A percentile compares a stretch with the other conserved stretches of the same genome.
phyloP scores from a whole-genome alignment of 257 asterid species.

The Primulina eburnea region DNA sequence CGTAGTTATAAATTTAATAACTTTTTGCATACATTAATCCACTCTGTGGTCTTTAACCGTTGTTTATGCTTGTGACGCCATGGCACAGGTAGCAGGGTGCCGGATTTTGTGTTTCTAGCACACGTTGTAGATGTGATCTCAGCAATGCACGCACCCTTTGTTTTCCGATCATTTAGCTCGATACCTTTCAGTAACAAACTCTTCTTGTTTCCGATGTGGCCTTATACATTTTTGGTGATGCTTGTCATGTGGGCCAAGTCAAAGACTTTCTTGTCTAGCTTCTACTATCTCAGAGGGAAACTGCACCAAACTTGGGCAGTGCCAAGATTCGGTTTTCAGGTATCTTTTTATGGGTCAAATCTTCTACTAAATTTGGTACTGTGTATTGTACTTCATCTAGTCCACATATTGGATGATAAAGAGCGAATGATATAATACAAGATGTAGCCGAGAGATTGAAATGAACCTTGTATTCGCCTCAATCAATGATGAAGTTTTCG shows the following conservation, averaged over 20 bases:
- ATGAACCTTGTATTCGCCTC: neutral
- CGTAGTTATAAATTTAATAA: too few species aligned
- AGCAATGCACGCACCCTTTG: slow-evolving; percentile 61
- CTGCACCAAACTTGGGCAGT: slow-evolving; percentile 78
- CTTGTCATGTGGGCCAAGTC: slow-evolving; percentile 84
- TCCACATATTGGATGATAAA: neutral
- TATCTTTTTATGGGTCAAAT: slow-evolving; percentile 7
- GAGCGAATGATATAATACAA: neutral
- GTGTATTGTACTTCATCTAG: neutral
- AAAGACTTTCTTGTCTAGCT: slow-evolving; percentile 66
- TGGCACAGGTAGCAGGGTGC: slow-evolving; percentile 63
- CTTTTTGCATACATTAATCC: neutral
- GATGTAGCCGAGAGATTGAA: neutral
- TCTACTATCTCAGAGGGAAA: slow-evolving; percentile 71
- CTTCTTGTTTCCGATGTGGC: slow-evolving; percentile 82
- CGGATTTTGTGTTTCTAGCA: slow-evolving; percentile 90
- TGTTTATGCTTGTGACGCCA: neutral
- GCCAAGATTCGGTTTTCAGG: slow-evolving; percentile 97
- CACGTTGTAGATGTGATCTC: slow-evolving; percentile 83
- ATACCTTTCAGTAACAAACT: slow-evolving; percentile 56
- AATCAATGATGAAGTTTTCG: neutral
- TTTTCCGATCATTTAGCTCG: slow-evolving; percentile 80
- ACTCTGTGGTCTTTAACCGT: neutral
- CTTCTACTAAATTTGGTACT: neutral
- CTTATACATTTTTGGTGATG: slow-evolving; percentile 47